These are phyloP conservation scores for Fusarium domesticum DNA, from an alignment of 2,329 filamentous ascomycete species.

Conservation along the genomic window DNA sequence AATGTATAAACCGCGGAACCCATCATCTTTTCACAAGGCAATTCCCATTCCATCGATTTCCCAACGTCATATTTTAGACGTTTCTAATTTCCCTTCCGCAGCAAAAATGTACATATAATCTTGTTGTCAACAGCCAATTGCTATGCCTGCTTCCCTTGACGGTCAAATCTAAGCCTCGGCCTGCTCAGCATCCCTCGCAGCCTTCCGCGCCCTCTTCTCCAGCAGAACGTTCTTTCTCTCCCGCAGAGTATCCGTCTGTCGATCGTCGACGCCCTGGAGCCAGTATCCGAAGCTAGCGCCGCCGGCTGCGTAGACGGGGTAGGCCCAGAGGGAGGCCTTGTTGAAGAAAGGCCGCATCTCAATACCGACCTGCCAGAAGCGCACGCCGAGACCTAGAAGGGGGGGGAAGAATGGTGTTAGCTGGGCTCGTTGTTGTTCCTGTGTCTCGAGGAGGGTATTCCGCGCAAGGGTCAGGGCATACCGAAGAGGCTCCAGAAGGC, in stretches of 20 bases:
- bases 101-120: not conserved
- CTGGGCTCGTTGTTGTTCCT: not conserved
- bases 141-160: too few species aligned
- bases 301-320: slow-evolving; percentile 81
- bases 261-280: slow-evolving; percentile 84
- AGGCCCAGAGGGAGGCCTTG: slow-evolving; percentile 80
- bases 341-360: slow-evolving; percentile 96
- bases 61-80: slow-evolving; percentile 1
- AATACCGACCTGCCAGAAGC: slow-evolving; percentile 95
- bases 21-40: too few species aligned
- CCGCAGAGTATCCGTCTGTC: slow-evolving; percentile 71
- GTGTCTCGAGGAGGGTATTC: slow-evolving; percentile 2
- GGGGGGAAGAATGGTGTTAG: slow-evolving; percentile 11
- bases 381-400: slow-evolving; percentile 74
- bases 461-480: slow-evolving; percentile 39
- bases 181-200: slow-evolving; percentile 35
- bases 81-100: not conserved
- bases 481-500: slow-evolving; percentile 91
- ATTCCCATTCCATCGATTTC: not conserved
- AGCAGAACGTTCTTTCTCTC: slow-evolving; percentile 78
- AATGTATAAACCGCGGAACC: not conserved
- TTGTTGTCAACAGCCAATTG: too few species aligned
- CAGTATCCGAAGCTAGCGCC: slow-evolving; percentile 96
- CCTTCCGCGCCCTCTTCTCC: slow-evolving; percentile 79
- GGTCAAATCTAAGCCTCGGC: slow-evolving; percentile 2